Percentiles rank a stretch among this genome's conserved stretches.
These are phyloP conservation scores for Komagataella pseudopastoris DNA, from an alignment of 805 yeast genomes.

Conservation along the genomic window DNA sequence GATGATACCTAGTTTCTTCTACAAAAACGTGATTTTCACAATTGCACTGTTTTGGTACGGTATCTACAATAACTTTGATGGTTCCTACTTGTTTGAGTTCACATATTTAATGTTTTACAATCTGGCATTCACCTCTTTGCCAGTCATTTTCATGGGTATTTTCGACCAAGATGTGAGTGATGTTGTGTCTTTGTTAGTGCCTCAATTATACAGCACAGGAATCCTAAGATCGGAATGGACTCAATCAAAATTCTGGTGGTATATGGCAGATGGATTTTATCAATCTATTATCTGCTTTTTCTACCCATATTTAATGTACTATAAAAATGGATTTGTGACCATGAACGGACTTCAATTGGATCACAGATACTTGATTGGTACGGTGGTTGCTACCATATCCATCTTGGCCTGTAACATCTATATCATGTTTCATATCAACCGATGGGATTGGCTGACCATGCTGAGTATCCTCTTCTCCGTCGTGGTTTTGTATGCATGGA, in stretches of 20 bases:
- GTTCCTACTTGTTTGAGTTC: conserved; percentile 65
- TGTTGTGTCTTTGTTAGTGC: conserved; percentile 54
- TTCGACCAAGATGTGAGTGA: conserved; percentile 74
- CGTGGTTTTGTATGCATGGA: conserved; percentile 56
- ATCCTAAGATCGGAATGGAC: conserved; percentile 63
- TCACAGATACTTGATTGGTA: conserved; percentile 66
- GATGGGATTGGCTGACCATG: conserved; percentile 72
- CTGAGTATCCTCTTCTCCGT: conserved; percentile 45
- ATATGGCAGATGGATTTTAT: conserved; percentile 66
- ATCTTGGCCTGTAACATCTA: conserved; percentile 55
- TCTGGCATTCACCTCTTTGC: conserved; percentile 72
- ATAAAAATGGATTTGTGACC: conserved; percentile 27
- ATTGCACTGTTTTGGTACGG: conserved; percentile 74
- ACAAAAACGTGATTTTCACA: conserved; percentile 65
- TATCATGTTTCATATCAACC: conserved; percentile 50
- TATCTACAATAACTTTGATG: conserved; percentile 61
- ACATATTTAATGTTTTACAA: conserved; percentile 73
- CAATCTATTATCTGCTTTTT: conserved; percentile 64
- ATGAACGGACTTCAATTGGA: conserved; percentile 44
- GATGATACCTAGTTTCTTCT: conserved; percentile 75
- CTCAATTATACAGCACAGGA: conserved; percentile 65
- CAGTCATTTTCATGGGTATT: conserved; percentile 65
- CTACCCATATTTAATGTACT: conserved; percentile 51
- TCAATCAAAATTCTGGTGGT: conserved; percentile 51
- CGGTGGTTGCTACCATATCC: conserved; percentile 51